phyloP scores from a whole-genome alignment of 75 land plant genomes.

The Gnetum montanum region DNA sequence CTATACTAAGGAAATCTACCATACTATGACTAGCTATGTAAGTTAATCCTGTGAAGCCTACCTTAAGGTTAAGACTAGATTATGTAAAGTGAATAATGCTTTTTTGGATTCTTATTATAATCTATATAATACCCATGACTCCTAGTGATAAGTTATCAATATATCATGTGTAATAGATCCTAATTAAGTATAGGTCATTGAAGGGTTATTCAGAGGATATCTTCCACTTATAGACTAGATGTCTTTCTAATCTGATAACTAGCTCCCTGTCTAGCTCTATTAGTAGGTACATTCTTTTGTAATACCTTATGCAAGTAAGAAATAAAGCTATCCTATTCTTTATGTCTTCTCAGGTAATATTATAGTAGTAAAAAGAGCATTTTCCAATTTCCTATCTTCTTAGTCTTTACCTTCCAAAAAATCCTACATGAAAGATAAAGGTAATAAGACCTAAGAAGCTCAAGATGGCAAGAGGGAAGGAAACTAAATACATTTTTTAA shows the following conservation, averaged over 20 bases:
- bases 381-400: too few relatives aligned
- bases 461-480: too few relatives aligned
- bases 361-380: too few relatives aligned
- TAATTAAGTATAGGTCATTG: conserved; percentile 5
- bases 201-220: neutral
- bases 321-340: too few relatives aligned
- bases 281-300: neutral
- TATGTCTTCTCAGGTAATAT: too few relatives aligned
- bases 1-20: neutral
- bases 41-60: neutral
- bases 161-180: conserved; percentile 10
- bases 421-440: too few relatives aligned
- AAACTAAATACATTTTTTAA: too few relatives aligned
- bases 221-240: neutral
- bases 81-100: neutral
- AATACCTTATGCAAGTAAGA: too few relatives aligned
- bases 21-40: neutral
- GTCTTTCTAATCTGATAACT: neutral
- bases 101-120: neutral
- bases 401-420: too few relatives aligned
- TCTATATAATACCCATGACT: conserved; percentile 1
- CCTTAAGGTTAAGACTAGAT: neutral
- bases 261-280: neutral
- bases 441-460: too few relatives aligned
- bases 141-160: conserved; percentile 7